Base-by-base conservation (phyloP, 2,329 filamentous ascomycete genomes). In the Beauveria brongniartii region DNA sequence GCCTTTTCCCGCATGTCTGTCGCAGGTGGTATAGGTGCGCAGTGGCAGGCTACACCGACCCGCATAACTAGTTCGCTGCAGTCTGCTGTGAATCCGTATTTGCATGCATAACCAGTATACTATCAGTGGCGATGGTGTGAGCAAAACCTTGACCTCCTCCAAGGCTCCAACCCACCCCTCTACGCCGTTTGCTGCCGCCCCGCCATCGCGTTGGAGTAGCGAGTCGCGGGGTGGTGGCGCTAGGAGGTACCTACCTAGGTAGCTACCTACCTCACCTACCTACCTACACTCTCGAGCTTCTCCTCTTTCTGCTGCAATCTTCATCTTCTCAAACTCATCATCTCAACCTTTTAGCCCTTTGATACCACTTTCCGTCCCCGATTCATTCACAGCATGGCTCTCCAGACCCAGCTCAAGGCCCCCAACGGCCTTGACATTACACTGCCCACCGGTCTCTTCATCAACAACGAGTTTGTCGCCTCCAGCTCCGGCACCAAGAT, bases 391-490 rank as follows among this genome's bases (percentile, higher is more conserved):
- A 59, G 10, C 51, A 63, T 63, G 61, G 18, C 63, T 46, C 64
- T 64, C 43, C 60, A 61, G 54, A 50, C 68, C 9, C 62, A 73
- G 62, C 69, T 74, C 48, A 72, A 66, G 43, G 73, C 72, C 10
- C 73, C 73, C 12, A 91, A 91, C 73, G 88, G 88, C 67, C 80
- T 77, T 67, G 85, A 83, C 66, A 89, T 89, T 66, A 77, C 74
- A 34, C 85, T 89, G 70, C 86, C 86, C 10, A 83, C 82, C 12
- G 88, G 89, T 14, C 79, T 91, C 14, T 91, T 90, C 74, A 91
- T 91, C 74, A 89, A 90, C 77, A 90, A 91, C 63, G 85, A 89
- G 69, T 91, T 88, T 71, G 84, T 89, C 53, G 82, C 63, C 82
- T 82, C 71, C 75, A 82, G 58, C 77, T 82, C 65, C 74, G 85